Base-by-base conservation (phyloP, 192 early-diverging fungal species). In the Backusella macrospora region DNA sequence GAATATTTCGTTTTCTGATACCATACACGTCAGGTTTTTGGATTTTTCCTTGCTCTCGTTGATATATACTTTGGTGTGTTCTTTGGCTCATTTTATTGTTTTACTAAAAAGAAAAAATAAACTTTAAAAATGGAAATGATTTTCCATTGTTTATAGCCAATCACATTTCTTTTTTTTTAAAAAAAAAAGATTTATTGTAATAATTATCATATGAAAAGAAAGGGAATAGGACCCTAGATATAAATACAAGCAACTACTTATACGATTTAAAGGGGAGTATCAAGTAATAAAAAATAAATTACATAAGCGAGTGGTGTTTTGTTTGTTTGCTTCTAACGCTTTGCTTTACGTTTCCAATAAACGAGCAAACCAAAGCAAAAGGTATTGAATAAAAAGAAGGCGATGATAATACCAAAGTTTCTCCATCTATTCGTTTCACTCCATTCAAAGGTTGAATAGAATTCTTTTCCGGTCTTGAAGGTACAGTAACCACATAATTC, bases 401-500 rank as follows among this genome's bases (percentile, higher is more conserved):
- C 83, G 15, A 85, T 81, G 66, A 95, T 62, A 62, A 93, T 88
- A 42, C 88, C 88, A 74, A 91, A 74, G 78, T 93, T 90, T 69
- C 91, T 84, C 90, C 90, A 95, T 13, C 85, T 83, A 76, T 93
- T 64, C 15, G 40, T 76, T 71, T 83, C 88, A 68, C 55, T 65
- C 90, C 91, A 88, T 29, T 77, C 82, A 55, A 90, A 78, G 3
- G 18, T 42, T 4, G 64, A 48, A 45, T 82, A 90, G 70, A 84
- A 92, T 16, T 92, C 84, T 34, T 89, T 77, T 8, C 89, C 91
- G 9, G 73, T 69, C n/a, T 65, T 76, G 68, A 83, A 90, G 7
- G 76, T 59, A 70, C 92, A 94, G 70, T 91, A 94, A 23, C 86
- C 74, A 77, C 93, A 94, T 4, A 55, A 5, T 37, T 64, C 71